phyloP scores from a whole-genome alignment of 108 stramenopile species.

The Bacterosira constricta region DNA sequence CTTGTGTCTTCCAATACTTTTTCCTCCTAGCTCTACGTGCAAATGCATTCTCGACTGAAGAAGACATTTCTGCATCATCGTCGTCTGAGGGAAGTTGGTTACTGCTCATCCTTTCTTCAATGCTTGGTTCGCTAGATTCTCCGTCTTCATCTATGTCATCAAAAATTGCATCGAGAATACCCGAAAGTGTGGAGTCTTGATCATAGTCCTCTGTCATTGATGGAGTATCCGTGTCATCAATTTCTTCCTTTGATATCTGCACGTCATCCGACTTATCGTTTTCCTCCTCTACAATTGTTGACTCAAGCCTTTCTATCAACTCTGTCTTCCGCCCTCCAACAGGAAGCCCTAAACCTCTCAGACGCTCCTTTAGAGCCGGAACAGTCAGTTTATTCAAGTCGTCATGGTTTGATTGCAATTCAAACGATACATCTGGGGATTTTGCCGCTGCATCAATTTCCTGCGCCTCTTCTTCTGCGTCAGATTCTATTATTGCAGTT shows the following conservation, averaged over 20 bases:
- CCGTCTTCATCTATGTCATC: neutral
- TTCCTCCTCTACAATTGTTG: neutral
- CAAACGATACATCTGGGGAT: neutral
- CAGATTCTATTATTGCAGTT: neutral
- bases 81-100: neutral
- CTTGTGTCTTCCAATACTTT: conserved; percentile 44
- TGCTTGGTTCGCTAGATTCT: neutral
- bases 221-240: no score
- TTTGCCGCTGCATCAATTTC: conserved; percentile 4
- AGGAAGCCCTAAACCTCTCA: conserved; percentile 31
- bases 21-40: conserved; percentile 30
- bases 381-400: conserved; percentile 25
- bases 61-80: neutral
- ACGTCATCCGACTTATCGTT: neutral
- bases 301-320: conserved; percentile 38
- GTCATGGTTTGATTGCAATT: conserved; percentile 4
- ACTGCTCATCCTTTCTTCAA: neutral
- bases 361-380: conserved; percentile 43
- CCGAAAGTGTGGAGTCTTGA: neutral
- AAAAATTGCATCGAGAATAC: neutral
- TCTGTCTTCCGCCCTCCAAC: conserved; percentile 54
- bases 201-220: neutral
- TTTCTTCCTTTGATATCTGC: neutral
- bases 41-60: conserved; percentile 2
- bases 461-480: neutral